Evolutionary conservation across 768 basidiomycete species (phyloP).

Genomic region (Kwoniella mangroviensis): DNA sequence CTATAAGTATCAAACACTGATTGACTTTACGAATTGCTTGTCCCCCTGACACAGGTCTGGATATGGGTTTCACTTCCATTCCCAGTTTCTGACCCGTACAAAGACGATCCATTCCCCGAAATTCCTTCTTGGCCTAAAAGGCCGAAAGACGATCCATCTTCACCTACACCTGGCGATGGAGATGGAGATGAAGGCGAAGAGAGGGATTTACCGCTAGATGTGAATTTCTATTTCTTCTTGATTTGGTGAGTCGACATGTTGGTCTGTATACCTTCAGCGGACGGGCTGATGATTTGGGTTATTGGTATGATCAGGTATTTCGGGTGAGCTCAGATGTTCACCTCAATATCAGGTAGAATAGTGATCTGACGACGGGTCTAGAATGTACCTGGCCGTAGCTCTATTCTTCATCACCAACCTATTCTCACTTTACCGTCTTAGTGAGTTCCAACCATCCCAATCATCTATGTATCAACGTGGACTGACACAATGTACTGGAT

Average conservation of each 20-base stretch:
- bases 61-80: constrained; percentile 60
- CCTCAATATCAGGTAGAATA: neutral
- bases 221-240: constrained; percentile 60
- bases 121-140: constrained; percentile 43
- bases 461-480: too few relatives aligned
- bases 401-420: constrained; percentile 61
- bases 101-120: constrained; percentile 55
- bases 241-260: constrained; percentile 52
- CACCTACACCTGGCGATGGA: constrained; percentile 6
- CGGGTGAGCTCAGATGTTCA: constrained; percentile 21
- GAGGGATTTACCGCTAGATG: constrained; percentile 55
- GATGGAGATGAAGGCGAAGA: constrained; percentile 18
- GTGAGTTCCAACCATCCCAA: constrained; percentile 25
- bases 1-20: too few relatives aligned
- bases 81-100: constrained; percentile 58
- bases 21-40: neutral
- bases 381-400: constrained; percentile 59
- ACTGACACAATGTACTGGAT: too few relatives aligned
- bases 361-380: constrained; percentile 21
- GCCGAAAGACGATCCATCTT: constrained; percentile 24
- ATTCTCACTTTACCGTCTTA: constrained; percentile 60
- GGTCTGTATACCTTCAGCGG: too few relatives aligned
- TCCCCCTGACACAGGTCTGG: constrained; percentile 53
- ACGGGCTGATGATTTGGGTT: too few relatives aligned
- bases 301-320: too few relatives aligned